phyloP scores from a whole-genome alignment of 1,284 basidiomycete species.

The Takashimella koratensis region DNA sequence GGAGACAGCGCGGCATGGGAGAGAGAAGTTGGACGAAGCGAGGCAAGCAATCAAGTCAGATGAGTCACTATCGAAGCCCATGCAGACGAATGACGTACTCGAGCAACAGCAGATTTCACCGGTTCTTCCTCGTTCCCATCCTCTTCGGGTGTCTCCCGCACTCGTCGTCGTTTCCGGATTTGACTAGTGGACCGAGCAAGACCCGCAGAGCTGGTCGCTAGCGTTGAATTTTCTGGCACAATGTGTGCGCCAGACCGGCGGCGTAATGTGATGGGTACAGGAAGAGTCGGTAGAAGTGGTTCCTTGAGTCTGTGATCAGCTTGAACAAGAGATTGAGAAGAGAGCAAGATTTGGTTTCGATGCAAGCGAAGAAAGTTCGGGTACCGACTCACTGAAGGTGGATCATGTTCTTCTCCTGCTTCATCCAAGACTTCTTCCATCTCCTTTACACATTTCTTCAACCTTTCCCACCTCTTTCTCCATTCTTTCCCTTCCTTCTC shows the following conservation, averaged over 20 bases:
- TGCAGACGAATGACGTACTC: no score
- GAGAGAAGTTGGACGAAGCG: no score
- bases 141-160: conserved; percentile 9
- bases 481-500: conserved; percentile 9
- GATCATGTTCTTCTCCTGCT: background rate
- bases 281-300: background rate
- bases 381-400: background rate
- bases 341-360: no score
- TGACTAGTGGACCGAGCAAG: background rate
- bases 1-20: background rate
- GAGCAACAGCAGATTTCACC: no score
- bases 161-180: conserved; percentile 14
- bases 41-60: no score
- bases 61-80: no score
- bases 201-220: background rate
- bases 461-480: conserved; percentile 7
- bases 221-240: background rate
- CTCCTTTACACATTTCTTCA: conserved; percentile 3
- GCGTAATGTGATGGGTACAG: background rate
- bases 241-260: background rate
- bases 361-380: no score
- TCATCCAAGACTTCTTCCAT: background rate
- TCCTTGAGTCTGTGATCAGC: no score
- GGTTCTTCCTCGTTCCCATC: background rate
- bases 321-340: no score